Percentiles rank a stretch among this genome's conserved stretches.
These are phyloP conservation scores for Jatropha podagrica DNA, from an alignment of 441 rosid species.

Conservation along the genomic window DNA sequence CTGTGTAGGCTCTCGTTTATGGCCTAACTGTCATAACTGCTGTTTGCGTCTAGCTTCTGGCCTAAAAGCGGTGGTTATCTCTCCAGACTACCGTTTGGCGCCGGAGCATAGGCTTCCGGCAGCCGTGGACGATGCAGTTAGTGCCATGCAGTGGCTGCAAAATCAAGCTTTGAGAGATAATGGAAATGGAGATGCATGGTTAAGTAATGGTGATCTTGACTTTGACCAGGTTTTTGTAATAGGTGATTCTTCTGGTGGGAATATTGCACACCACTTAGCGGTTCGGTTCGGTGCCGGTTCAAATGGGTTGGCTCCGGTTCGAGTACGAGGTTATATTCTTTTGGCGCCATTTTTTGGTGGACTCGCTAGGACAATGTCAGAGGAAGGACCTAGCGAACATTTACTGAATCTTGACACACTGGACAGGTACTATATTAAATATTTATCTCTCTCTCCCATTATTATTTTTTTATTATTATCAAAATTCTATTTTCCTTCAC, in stretches of 20 bases:
- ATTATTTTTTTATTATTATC: not conserved
- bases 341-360: slow-evolving; percentile 91
- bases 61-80: slow-evolving; percentile 54
- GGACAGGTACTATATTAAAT: slow-evolving; percentile 51
- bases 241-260: slow-evolving; percentile 94
- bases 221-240: slow-evolving; percentile 56
- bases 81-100: slow-evolving; percentile 76
- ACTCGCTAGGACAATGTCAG: slow-evolving; percentile 67
- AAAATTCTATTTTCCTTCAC: no score
- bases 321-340: slow-evolving; percentile 71
- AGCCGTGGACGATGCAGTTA: slow-evolving; percentile 56
- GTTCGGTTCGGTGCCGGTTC: slow-evolving; percentile 47
- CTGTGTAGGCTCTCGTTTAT: slow-evolving; percentile 65
- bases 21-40: slow-evolving; percentile 75
- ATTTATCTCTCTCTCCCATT: not conserved
- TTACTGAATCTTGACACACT: slow-evolving; percentile 58
- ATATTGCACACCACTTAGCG: slow-evolving; percentile 79
- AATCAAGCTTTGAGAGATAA: slow-evolving; percentile 38
- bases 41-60: slow-evolving; percentile 58
- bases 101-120: slow-evolving; percentile 85
- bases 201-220: slow-evolving; percentile 42
- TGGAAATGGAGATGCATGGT: slow-evolving; percentile 41
- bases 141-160: slow-evolving; percentile 53
- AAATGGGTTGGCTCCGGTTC: slow-evolving; percentile 44
- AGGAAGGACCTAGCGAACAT: slow-evolving; percentile 66